These are phyloP conservation scores for Phlegmacium glaucopus DNA, from an alignment of 768 basidiomycete genomes.

Conservation along the genomic window DNA sequence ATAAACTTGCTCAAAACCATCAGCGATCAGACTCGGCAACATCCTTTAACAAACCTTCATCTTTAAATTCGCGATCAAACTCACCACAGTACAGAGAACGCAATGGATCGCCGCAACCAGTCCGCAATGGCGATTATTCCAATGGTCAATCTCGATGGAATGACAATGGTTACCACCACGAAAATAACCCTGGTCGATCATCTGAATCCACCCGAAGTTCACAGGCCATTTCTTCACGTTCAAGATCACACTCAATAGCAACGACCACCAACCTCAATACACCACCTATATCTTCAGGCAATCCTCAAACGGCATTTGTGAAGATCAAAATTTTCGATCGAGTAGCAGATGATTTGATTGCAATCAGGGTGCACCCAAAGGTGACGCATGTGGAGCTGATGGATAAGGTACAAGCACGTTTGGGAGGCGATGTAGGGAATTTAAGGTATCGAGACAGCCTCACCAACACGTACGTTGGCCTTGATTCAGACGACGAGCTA, in stretches of 20 bases:
- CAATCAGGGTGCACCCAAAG: conserved; percentile 92
- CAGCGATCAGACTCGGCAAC: conserved; percentile 48
- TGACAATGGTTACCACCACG: conserved; percentile 23
- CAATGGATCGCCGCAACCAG: conserved; percentile 28
- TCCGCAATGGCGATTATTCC: conserved; percentile 21
- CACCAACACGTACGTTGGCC: conserved; percentile 58
- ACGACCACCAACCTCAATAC: conserved; percentile 50
- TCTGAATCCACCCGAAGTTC: conserved; percentile 49
- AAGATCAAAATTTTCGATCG: conserved; percentile 99
- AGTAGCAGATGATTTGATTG: conserved; percentile 90
- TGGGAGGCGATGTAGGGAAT: conserved; percentile 66
- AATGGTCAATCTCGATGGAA: conserved; percentile 27
- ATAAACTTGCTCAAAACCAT: conserved; percentile 44
- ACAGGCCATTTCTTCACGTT: conserved; percentile 48
- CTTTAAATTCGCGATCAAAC: conserved; percentile 41
- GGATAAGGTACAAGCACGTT: conserved; percentile 85
- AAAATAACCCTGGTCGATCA: conserved; percentile 37
- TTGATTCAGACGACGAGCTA: conserved; percentile 63
- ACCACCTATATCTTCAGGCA: conserved; percentile 73
- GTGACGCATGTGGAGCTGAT: conserved; percentile 85
- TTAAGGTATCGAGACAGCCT: conserved; percentile 76
- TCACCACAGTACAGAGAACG: conserved; percentile 31
- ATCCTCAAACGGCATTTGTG: conserved; percentile 83
- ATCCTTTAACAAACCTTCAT: conserved; percentile 39
- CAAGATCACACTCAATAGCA: conserved; percentile 57